Evolutionary conservation across 2,329 filamentous ascomycete species (phyloP).

Genomic region (Calonectria pseudoreteaudii): DNA sequence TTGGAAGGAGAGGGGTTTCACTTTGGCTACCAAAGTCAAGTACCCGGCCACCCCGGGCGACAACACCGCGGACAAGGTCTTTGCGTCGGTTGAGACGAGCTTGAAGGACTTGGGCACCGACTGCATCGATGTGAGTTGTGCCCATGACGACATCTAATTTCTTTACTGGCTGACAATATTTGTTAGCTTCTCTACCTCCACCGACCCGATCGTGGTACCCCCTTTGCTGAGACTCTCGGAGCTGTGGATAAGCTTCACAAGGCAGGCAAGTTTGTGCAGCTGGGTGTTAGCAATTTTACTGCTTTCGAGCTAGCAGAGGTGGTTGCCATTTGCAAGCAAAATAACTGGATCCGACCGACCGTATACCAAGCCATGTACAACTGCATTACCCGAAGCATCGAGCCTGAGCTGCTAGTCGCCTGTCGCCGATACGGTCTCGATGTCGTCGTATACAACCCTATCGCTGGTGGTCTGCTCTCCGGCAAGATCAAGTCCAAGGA

Average conservation of each 20-base stretch:
- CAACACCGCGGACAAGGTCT: conserved; percentile 74
- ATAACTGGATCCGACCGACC: conserved; percentile 84
- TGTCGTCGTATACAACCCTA: conserved; percentile 84
- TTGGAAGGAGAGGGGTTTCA: conserved; percentile 84
- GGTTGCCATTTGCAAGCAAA: conserved; percentile 80
- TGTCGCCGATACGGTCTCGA: conserved; percentile 83
- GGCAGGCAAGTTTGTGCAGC: conserved; percentile 83
- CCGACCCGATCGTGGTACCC: conserved; percentile 68
- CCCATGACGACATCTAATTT: neutral
- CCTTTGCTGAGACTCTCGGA: conserved; percentile 83
- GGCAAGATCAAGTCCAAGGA: conserved; percentile 81
- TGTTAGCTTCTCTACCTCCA: conserved; percentile 53
- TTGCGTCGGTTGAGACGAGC: conserved; percentile 73
- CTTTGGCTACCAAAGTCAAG: conserved; percentile 79
- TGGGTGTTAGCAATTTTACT: conserved; percentile 87
- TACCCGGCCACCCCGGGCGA: conserved; percentile 72
- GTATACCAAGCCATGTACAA: conserved; percentile 94
- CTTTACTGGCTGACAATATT: conserved; percentile 16
- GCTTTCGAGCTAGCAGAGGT: conserved; percentile 91
- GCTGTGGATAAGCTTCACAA: conserved; percentile 86
- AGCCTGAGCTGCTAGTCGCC: conserved; percentile 78
- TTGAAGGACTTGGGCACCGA: conserved; percentile 79
- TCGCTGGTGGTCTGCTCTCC: conserved; percentile 83
- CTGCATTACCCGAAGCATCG: conserved; percentile 79
- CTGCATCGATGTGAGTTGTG: conserved; percentile 71